phyloP scores from a whole-genome alignment of 192 early-diverging fungal genomes.

The Entomortierella beljakovae region DNA sequence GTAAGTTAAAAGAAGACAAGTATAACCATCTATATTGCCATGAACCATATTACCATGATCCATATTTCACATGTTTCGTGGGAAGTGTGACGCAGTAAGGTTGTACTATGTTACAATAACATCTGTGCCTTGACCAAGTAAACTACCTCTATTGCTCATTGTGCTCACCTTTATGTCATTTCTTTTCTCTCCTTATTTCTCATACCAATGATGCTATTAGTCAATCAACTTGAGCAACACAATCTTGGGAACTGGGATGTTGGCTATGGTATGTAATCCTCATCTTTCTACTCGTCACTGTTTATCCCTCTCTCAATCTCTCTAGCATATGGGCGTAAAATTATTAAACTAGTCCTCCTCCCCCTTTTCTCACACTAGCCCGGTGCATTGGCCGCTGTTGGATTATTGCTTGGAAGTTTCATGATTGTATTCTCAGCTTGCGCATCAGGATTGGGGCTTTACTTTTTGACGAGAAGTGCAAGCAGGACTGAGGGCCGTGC shows the following conservation, averaged over 20 bases:
- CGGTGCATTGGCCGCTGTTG: conserved; percentile 85
- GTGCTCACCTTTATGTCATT: conserved; percentile 2
- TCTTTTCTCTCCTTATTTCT: background rate
- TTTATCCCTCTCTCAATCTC: no score
- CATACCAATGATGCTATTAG: conserved; percentile 13
- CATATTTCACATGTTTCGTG: no score
- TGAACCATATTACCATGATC: background rate
- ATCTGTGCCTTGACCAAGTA: background rate
- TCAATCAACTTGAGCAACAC: conserved; percentile 93
- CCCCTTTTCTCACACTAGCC: conserved; percentile 63
- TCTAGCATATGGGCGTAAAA: no score
- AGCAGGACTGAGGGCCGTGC: conserved; percentile 79
- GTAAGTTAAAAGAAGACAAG: no score
- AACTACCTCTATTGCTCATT: background rate
- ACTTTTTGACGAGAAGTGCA: conserved; percentile 84
- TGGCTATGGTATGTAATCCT: conserved; percentile 84
- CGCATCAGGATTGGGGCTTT: conserved; percentile 85
- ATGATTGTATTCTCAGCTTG: conserved; percentile 82
- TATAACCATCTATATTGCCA: no score
- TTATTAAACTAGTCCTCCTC: background rate
- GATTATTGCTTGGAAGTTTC: conserved; percentile 84
- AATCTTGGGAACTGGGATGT: conserved; percentile 96
- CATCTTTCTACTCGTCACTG: background rate
- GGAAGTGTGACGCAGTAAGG: background rate
- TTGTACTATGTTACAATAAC: conserved; percentile 1